phyloP scores from a whole-genome alignment of 2,329 filamentous ascomycete species.

The Septoria petroselini region DNA sequence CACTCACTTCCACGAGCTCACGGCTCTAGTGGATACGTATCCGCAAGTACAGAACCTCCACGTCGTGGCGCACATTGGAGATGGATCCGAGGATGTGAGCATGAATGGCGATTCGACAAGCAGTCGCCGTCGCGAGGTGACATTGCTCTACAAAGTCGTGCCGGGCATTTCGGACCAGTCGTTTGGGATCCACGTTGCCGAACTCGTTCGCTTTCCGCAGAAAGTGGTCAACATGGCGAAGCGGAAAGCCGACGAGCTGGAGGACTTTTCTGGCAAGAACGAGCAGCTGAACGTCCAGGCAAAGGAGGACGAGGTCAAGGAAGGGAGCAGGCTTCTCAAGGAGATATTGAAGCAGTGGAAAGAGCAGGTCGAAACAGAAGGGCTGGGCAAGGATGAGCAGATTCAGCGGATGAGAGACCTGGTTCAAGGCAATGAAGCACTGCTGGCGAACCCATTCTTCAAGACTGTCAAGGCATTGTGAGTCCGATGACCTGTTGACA shows the following conservation, averaged over 20 bases:
- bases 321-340: conserved; percentile 82
- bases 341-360: conserved; percentile 83
- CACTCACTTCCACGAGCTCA: conserved; percentile 97
- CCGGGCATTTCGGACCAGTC: conserved; percentile 94
- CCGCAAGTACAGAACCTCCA: conserved; percentile 89
- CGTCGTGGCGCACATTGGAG: conserved; percentile 86
- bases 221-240: conserved; percentile 99
- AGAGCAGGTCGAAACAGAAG: conserved; percentile 58
- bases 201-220: conserved; percentile 90
- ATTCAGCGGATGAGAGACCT: conserved; percentile 74
- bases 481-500: background rate
- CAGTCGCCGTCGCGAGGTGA: conserved; percentile 73
- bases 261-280: conserved; percentile 81
- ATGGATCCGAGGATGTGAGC: conserved; percentile 46
- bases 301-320: conserved; percentile 81
- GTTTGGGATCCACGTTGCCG: conserved; percentile 97
- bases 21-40: conserved; percentile 81
- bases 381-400: conserved; percentile 67
- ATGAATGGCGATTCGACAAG: conserved; percentile 34
- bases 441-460: conserved; percentile 66
- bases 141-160: conserved; percentile 93
- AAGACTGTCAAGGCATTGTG: conserved; percentile 52
- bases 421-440: conserved; percentile 67
- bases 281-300: conserved; percentile 54
- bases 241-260: conserved; percentile 94